Evolutionary conservation across 2,329 filamentous ascomycete genomes (phyloP), one percentile per base, ranked within the genome.

Genomic region (Beauveria scarabaeidicola): DNA sequence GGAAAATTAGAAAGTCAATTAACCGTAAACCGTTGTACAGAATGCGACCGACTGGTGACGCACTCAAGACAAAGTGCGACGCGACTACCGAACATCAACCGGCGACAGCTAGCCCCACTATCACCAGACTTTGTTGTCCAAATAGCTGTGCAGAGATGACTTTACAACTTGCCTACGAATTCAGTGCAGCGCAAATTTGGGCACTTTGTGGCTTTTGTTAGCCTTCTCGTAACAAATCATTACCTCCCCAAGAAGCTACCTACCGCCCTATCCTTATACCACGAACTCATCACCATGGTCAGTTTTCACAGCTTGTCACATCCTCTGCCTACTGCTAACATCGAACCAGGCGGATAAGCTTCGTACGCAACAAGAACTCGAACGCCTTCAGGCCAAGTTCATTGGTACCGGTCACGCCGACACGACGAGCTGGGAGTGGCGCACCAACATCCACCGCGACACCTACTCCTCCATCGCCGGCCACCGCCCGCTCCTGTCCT

Each of bases 351-450:
- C 94, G 75, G 94, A 99, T 79, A 99, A 99, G 78, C 89, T 99
- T 65, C 92, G 94, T 72, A 94, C 91, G 10, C 90, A 96, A 68
- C 94, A 99, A 76, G 94, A 99, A 74, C 92, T 99, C 71, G 94
- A 99, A 76, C 88, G 91, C 64, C 89, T 97, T 19, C 94, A 99
- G 76, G 88, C 92, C 69, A 95, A 95, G 69, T 97, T 94, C 78
- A 82, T 99, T 69, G 94, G 94, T 66, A 97, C 94, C 4, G 94
- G 94, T 25, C 92, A 97, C 74, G 90, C 93, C 47, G 94, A 99
- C 77, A 97, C 93, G 15, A 96, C 91, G 27, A 95, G 91, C 74
- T 94, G 94, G 86, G 94, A 99, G 77, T 99, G 92, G 91, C 88
- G 88, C 54, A 92, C 89, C 62, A 99, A 97, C 77, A 93, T 97